Conservation (phyloP, 225 moss, liverwort and hornwort genomes). For the Antitrichia curtipendula region DNA sequence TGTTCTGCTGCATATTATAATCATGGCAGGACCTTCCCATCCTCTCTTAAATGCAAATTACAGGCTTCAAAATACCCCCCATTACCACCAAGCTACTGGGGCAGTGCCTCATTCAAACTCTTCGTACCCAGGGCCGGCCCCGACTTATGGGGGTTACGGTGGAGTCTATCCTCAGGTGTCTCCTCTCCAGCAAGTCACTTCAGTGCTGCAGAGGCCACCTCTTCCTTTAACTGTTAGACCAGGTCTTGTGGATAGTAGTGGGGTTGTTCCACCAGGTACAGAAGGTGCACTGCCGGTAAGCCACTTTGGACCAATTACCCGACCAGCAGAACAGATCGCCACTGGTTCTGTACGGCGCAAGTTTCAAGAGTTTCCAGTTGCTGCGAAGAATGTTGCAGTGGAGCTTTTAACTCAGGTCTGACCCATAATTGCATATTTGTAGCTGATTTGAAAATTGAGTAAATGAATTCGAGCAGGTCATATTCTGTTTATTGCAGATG, state of each 20-base stretch:
- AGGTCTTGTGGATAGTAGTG: conserved; percentile 20
- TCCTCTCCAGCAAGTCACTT: conserved; percentile 50
- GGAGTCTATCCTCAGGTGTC: conserved; percentile 69
- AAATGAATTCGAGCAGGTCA: neutral
- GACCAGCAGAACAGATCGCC: conserved; percentile 15
- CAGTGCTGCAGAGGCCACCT: conserved; percentile 66
- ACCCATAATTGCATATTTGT: neutral
- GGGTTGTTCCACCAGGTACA: conserved; percentile 34
- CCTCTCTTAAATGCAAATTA: conserved; percentile 8
- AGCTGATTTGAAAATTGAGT: neutral
- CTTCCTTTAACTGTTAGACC: conserved; percentile 66
- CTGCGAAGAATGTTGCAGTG: conserved; percentile 37
- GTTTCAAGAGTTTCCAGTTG: conserved; percentile 77
- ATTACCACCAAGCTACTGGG: conserved; percentile 10
- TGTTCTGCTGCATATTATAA: neutral
- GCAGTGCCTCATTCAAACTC: conserved; percentile 13
- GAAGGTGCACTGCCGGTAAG: conserved; percentile 2
- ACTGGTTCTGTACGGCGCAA: conserved; percentile 47
- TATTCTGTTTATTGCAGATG: neutral
- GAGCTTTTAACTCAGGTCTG: conserved; percentile 56
- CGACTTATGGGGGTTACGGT: conserved; percentile 53
- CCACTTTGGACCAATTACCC: neutral
- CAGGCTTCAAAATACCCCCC: conserved; percentile 4
- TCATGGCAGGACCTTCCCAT: conserved; percentile 18
- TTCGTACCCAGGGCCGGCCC: conserved; percentile 11